These are phyloP conservation scores for Pseudocercospora fuligena DNA, from an alignment of 2,329 filamentous ascomycete genomes.

Conservation along the genomic window DNA sequence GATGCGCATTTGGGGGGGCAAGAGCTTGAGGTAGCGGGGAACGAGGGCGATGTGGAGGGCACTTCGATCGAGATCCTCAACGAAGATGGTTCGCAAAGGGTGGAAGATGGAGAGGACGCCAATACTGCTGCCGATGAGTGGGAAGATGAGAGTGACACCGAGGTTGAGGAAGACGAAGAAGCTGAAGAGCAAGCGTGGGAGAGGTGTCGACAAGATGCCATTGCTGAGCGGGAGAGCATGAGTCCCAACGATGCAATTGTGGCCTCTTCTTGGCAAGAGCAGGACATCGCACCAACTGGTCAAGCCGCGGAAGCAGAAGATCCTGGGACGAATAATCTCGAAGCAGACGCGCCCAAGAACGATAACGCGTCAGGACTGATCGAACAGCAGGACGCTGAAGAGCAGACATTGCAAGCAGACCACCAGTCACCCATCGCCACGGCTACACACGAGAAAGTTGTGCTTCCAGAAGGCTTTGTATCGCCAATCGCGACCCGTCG, in stretches of 20 bases:
- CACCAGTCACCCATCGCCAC: not conserved
- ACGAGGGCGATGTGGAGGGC: conserved; percentile 24
- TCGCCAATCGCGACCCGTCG: conserved; percentile 34
- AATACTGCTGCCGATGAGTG: conserved; percentile 32
- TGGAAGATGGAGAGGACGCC: conserved; percentile 23
- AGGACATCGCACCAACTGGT: not conserved
- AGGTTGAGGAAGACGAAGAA: conserved; percentile 28
- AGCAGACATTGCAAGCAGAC: not conserved
- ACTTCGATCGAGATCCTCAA: conserved; percentile 35
- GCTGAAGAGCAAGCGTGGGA: conserved; percentile 10
- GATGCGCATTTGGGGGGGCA: conserved; percentile 5
- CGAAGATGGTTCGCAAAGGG: conserved; percentile 30
- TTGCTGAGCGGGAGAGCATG: conserved; percentile 4
- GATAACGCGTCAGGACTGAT: not conserved
- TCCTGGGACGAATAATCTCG: not conserved
- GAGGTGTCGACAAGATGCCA: not conserved
- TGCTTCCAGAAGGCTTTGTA: conserved; percentile 40
- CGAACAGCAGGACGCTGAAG: not conserved
- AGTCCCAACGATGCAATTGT: conserved; percentile 5
- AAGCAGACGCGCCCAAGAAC: not conserved
- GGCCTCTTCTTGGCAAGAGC: not conserved
- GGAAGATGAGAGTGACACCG: conserved; percentile 32
- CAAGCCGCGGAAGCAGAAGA: not conserved
- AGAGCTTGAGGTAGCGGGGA: conserved; percentile 3
- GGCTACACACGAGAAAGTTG: not conserved